These are phyloP conservation scores for Penicillium concentricum DNA, from an alignment of 2,329 filamentous ascomycete genomes.

Conservation along the genomic window DNA sequence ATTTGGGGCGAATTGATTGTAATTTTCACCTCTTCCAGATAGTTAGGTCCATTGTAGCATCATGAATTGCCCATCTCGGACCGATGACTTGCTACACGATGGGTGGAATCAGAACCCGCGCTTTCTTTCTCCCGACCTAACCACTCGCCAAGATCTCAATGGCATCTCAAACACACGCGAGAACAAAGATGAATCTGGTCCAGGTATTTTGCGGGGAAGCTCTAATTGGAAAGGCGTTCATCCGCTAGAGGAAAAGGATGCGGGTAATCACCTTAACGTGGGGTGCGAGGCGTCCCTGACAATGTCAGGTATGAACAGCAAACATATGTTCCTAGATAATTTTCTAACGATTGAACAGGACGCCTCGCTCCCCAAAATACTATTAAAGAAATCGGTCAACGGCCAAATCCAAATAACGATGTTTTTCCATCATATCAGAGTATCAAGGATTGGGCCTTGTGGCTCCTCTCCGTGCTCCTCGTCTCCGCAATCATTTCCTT, in stretches of 20 bases:
- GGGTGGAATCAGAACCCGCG: conserved; percentile 57
- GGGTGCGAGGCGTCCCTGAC: conserved; percentile 28
- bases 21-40: background rate
- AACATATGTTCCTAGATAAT: background rate
- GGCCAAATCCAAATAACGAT: background rate
- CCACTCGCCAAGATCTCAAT: conserved; percentile 57
- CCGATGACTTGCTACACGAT: conserved; percentile 51
- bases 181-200: conserved; percentile 23
- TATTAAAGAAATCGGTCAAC: conserved; percentile 4
- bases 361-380: conserved; percentile 17
- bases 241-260: background rate
- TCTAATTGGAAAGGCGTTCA: conserved; percentile 3
- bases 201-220: background rate
- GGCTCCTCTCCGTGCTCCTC: conserved; percentile 28
- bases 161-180: conserved; percentile 55
- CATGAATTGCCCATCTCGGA: conserved; percentile 59
- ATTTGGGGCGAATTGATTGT: background rate
- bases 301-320: conserved; percentile 25
- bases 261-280: conserved; percentile 1
- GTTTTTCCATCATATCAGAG: conserved; percentile 12
- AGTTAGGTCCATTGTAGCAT: background rate
- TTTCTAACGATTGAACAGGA: conserved; percentile 15
- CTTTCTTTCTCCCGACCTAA: conserved; percentile 49
- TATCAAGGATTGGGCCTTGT: conserved; percentile 23
- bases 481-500: conserved; percentile 25